Base-by-base conservation (phyloP, 345 rosid species). In the Salix exigua region DNA sequence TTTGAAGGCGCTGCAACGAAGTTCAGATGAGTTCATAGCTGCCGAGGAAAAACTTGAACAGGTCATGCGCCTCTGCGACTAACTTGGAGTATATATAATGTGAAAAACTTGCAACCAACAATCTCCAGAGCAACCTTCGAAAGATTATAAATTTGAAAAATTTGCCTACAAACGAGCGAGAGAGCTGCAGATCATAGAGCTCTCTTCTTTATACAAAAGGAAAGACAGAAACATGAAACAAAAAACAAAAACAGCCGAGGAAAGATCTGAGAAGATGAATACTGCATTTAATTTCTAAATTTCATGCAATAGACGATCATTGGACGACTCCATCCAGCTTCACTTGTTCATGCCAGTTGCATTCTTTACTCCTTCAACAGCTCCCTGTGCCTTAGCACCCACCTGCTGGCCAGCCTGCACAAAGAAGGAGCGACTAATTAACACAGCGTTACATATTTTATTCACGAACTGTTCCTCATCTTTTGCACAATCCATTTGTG, bases 341-440 rank as follows among this genome's bases (percentile, higher is more conserved):
- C 46, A 76, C 8, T 76, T 76, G 83, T 80, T 84, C 63, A 65
- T 78, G 21, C 84, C 80, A 11, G 82, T 75, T 13, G 91, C 92
- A 71, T 89, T 75, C 89, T 84, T 89, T 46, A 85, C 90, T 21
- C 91, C 89, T 35, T 89, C 90, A 23, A 87, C 86, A 51, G 94
- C 92, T 66, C 86, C 94, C 71, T 82, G 83, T 74, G 94, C 91
- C 79, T 82, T 87, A 14, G 80, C 85, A 81, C 79, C 82, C 82
- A 91, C 51, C 83, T 88, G 89, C 81, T 84, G 83, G 7, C 92
- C 91, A 13, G 90, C 83, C 97, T 92, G 31, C 58, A 66, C n/a
- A 53, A 48, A 28, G 7, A 18, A 4, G 42, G 12, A 38, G 2
- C 11, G 8, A 38, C 42, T 1, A 38, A 38, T 38, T 38, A 38